These are phyloP conservation scores for Ceratopteris richardii DNA, from an alignment of 75 land plant species.

Conservation along the genomic window DNA sequence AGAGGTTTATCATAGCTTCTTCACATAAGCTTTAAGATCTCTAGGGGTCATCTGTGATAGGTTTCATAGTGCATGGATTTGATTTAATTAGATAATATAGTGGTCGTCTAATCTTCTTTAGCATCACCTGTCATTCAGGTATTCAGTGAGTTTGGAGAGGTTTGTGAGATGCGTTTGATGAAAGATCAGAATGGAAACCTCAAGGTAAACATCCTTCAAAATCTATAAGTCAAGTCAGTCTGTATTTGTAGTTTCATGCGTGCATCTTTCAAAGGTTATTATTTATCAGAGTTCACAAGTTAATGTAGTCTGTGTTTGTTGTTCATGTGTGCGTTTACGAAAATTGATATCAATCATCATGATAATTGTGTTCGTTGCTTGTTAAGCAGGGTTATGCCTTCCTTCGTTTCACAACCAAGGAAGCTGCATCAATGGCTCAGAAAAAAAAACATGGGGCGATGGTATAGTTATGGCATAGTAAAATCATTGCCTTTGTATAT, in stretches of 20 bases:
- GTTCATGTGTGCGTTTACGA: too few species aligned
- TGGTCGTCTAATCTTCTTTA: too few species aligned
- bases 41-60: too few species aligned
- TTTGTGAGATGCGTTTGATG: conserved; percentile 31
- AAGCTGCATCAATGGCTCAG: conserved; percentile 20
- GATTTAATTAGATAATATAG: too few species aligned
- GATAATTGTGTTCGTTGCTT: not conserved
- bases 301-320: too few species aligned
- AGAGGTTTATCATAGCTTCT: conserved; percentile 24
- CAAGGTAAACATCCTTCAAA: conserved; percentile 15
- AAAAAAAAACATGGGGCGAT: conserved; percentile 11
- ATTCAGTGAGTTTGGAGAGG: conserved; percentile 30
- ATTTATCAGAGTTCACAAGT: not conserved
- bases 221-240: too few species aligned
- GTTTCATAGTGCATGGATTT: too few species aligned
- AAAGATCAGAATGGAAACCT: conserved; percentile 18
- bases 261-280: too few species aligned
- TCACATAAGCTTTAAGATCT: too few species aligned
- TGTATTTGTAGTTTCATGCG: not conserved
- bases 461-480: not conserved
- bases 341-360: not conserved
- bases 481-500: too few species aligned
- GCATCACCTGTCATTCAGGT: conserved; percentile 13
- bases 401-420: conserved; percentile 31
- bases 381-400: conserved; percentile 22